Evolutionary conservation across 208 protist species (phyloP).

Genomic region (Trypanosoma mega): DNA sequence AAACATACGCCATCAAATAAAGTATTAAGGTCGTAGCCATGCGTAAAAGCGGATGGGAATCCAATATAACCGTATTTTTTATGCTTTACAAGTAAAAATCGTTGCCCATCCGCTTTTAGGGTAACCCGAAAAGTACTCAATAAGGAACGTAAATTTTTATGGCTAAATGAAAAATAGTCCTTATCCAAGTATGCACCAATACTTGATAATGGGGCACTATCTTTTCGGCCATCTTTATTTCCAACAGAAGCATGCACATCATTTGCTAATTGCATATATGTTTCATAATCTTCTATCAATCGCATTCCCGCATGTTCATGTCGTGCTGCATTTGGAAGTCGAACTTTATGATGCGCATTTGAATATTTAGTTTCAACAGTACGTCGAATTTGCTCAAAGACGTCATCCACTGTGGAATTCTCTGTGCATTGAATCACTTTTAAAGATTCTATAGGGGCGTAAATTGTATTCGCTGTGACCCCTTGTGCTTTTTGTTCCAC

Average conservation of each 20-base stretch:
- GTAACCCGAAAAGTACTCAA: constrained; percentile 67
- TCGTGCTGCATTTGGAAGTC: constrained; percentile 13
- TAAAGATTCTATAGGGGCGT: constrained; percentile 53
- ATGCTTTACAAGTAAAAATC: constrained; percentile 77
- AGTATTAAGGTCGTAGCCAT: constrained; percentile 71
- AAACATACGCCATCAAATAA: constrained; percentile 49
- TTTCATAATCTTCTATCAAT: constrained; percentile 54
- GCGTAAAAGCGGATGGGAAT: constrained; percentile 68
- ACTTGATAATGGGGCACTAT: constrained; percentile 68
- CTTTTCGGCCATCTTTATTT: constrained; percentile 57
- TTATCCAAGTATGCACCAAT: constrained; percentile 76
- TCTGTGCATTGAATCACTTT: constrained; percentile 48
- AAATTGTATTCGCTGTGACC: constrained; percentile 53
- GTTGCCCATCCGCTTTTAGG: constrained; percentile 77
- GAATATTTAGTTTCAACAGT: constrained; percentile 51
- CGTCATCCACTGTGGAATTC: constrained; percentile 32
- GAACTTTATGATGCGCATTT: neutral
- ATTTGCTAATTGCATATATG: constrained; percentile 50
- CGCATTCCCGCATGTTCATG: constrained; percentile 31
- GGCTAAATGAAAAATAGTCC: constrained; percentile 61
- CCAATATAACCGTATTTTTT: constrained; percentile 62
- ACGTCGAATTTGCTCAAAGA: constrained; percentile 41
- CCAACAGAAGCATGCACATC: constrained; percentile 65
- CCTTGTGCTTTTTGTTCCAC: constrained; percentile 76
- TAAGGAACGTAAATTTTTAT: constrained; percentile 27